Evolutionary conservation across 129 eudicot species (phyloP).

Genomic region (Ambrosia artemisiifolia): DNA sequence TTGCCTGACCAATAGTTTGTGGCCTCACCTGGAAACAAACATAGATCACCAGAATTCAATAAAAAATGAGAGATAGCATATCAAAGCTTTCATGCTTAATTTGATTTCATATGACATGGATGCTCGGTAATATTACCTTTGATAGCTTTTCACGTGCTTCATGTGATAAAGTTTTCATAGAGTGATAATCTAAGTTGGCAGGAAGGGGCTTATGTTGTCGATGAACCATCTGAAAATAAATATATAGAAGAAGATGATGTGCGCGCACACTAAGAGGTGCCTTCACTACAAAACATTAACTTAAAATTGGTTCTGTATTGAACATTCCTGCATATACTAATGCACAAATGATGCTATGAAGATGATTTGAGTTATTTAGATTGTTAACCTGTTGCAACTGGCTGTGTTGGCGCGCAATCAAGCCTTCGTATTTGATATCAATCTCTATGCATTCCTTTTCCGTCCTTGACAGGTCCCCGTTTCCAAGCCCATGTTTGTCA

Average conservation of each 20-base stretch:
- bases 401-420: constrained; percentile 75
- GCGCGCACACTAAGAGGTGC: not conserved
- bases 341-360: not conserved
- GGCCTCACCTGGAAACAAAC: constrained; percentile 66
- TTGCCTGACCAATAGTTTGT: constrained; percentile 92
- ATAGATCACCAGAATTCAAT: not conserved
- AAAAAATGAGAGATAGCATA: not conserved
- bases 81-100: constrained; percentile 6
- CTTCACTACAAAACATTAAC: no score
- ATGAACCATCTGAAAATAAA: constrained; percentile 66
- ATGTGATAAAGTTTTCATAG: constrained; percentile 71
- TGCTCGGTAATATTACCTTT: constrained; percentile 35
- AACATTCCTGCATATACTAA: no score
- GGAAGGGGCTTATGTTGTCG: constrained; percentile 87
- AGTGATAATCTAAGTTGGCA: constrained; percentile 69
- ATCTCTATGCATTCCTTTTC: constrained; percentile 94
- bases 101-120: not conserved
- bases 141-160: constrained; percentile 98
- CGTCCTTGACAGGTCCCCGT: constrained; percentile 48
- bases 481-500: constrained; percentile 94
- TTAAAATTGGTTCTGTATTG: no score
- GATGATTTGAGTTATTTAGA: not conserved
- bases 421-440: constrained; percentile 95
- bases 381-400: constrained; percentile 77
- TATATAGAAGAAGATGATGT: not conserved